phyloP scores from a whole-genome alignment of 164 flowering plant species.

The Umbellularia californica region DNA sequence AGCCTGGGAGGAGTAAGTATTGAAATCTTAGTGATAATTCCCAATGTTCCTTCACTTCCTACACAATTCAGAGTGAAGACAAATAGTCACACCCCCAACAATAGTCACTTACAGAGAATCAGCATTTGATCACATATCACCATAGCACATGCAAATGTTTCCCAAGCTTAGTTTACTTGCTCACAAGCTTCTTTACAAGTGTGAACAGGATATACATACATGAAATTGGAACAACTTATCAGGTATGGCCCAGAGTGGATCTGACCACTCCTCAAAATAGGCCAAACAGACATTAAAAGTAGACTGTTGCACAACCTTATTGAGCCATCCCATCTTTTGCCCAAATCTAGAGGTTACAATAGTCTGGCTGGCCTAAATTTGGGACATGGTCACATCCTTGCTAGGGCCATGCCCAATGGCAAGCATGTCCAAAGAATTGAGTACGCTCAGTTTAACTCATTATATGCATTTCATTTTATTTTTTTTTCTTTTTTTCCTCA shows the following conservation, averaged over 20 bases:
- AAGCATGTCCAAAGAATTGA: no score
- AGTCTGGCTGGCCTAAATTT: no score
- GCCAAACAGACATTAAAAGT: neutral
- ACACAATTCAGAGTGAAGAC: conserved; percentile 14
- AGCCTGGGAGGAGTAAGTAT: conserved; percentile 85
- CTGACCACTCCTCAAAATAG: neutral
- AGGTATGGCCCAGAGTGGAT: neutral
- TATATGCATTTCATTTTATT: no score
- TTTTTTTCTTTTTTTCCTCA: no score
- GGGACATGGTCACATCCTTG: no score
- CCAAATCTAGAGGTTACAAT: no score
- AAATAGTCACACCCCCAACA: conserved; percentile 2
- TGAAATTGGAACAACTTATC: neutral
- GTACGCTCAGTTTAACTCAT: no score
- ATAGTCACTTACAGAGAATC: neutral
- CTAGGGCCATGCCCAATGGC: no score
- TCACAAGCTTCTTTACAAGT: neutral
- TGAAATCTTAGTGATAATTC: conserved; percentile 86
- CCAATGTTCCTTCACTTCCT: conserved; percentile 99
- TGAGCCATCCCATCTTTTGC: no score
- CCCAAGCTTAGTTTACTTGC: neutral
- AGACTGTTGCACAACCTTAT: neutral
- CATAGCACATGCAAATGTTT: neutral
- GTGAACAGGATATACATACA: neutral
- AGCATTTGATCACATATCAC: conserved; percentile 1